phyloP scores from a whole-genome alignment of 768 basidiomycete genomes.

The Mrakia gelida region DNA sequence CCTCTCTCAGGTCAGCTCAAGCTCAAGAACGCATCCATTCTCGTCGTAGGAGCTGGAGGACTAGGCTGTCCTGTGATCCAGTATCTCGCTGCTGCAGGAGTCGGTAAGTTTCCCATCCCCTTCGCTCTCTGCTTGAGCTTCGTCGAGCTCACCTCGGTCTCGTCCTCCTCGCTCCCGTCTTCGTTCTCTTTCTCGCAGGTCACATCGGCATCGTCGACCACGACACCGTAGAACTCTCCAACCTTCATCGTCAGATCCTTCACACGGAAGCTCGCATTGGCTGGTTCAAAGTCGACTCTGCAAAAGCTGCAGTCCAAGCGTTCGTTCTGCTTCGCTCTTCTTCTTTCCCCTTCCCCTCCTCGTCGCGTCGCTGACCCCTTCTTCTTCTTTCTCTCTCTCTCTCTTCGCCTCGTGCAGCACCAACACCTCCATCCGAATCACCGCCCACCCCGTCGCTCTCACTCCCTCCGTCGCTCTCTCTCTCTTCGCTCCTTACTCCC shows the following conservation, averaged over 20 bases:
- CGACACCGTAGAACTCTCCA: conserved; percentile 80
- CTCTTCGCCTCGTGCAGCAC: conserved; percentile 51
- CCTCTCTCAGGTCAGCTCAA: conserved; percentile 69
- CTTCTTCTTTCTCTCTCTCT: background rate
- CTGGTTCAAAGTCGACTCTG: conserved; percentile 74
- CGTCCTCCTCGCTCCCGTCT: background rate
- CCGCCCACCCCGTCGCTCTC: conserved; percentile 56
- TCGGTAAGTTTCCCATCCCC: conserved; percentile 57
- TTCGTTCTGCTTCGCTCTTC: conserved; percentile 42
- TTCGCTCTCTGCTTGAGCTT: background rate
- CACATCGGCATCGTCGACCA: conserved; percentile 81
- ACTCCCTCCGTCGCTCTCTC: conserved; percentile 52
- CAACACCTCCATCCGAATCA: conserved; percentile 64
- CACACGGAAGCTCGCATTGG: conserved; percentile 70
- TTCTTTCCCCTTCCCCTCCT: background rate
- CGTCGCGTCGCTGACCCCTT: background rate
- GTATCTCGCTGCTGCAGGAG: conserved; percentile 85
- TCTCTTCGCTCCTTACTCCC: conserved; percentile 60
- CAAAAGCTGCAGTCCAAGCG: conserved; percentile 64
- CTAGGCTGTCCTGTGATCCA: conserved; percentile 93
- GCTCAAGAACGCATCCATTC: conserved; percentile 67
- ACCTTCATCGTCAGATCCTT: conserved; percentile 88
- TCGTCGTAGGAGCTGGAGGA: conserved; percentile 91
- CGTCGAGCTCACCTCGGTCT: background rate
- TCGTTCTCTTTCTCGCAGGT: conserved; percentile 51